Conservation (phyloP, 371 early-diverging fungal genomes). For the Lichtheimia ornata region DNA sequence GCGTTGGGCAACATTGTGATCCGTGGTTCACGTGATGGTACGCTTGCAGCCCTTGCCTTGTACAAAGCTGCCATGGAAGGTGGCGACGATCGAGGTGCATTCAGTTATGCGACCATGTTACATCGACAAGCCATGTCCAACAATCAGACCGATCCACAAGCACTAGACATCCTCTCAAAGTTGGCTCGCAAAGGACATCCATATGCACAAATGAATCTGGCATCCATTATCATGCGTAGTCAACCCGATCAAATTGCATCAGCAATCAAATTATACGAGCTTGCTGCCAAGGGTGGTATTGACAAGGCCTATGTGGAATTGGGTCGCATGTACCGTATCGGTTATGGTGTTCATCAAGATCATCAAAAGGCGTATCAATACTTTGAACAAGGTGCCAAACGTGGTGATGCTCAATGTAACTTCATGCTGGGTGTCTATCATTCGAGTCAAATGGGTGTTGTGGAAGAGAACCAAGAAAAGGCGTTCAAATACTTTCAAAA, state of each 20-base stretch:
- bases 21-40: constrained; percentile 21
- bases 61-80: constrained; percentile 43
- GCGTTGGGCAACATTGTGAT: constrained; percentile 21
- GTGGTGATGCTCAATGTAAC: constrained; percentile 41
- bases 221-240: constrained; percentile 45
- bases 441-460: constrained; percentile 20
- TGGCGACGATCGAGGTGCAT: constrained; percentile 49
- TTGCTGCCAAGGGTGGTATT: constrained; percentile 39
- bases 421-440: constrained; percentile 55
- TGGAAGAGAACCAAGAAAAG: constrained; percentile 38
- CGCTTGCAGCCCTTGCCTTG: constrained; percentile 36
- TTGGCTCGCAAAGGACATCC: constrained; percentile 52
- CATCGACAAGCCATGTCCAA: constrained; percentile 38
- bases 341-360: constrained; percentile 51
- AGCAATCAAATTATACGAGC: constrained; percentile 45
- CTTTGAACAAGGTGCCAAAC: constrained; percentile 41
- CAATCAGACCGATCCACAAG: constrained; percentile 35
- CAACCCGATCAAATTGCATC: constrained; percentile 29
- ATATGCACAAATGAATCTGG: constrained; percentile 51
- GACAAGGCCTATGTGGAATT: constrained; percentile 42
- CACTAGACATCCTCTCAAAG: constrained; percentile 34
- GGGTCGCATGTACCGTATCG: constrained; percentile 50
- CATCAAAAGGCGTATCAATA: constrained; percentile 42
- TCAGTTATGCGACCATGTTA: constrained; percentile 52
- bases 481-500: constrained; percentile 53